Conservation (phyloP, 768 basidiomycete genomes). For the Phlebiopsis flavidoalba region DNA sequence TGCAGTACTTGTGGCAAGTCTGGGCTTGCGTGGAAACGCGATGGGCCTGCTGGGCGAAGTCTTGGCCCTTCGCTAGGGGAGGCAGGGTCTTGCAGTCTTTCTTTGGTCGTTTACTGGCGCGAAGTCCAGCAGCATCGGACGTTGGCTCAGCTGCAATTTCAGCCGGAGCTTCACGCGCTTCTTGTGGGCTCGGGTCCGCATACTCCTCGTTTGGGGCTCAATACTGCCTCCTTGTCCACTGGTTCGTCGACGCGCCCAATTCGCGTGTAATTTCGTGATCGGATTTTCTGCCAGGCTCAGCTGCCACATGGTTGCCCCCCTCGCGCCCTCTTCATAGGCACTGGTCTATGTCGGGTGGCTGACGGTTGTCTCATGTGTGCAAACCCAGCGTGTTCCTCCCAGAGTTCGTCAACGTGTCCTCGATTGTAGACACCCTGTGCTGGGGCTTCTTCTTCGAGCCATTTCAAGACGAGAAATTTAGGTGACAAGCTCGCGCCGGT, state of each 20-base stretch:
- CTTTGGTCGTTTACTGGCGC: slow-evolving; percentile 13
- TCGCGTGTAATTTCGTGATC: slow-evolving; percentile 12
- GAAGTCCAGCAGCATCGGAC: slow-evolving; percentile 16
- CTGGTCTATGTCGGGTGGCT: slow-evolving; percentile 19
- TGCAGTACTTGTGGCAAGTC: slow-evolving; percentile 36
- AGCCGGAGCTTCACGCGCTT: slow-evolving; percentile 6
- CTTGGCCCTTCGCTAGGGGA: slow-evolving; percentile 21
- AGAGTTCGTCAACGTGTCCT: slow-evolving; percentile 10
- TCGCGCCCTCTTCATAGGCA: slow-evolving; percentile 22
- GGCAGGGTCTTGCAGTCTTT: slow-evolving; percentile 11
- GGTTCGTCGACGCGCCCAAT: slow-evolving; percentile 12
- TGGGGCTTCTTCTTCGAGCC: slow-evolving; percentile 30
- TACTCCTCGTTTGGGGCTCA: slow-evolving; percentile 8
- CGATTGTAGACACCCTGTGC: slow-evolving; percentile 14
- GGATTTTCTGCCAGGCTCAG: slow-evolving; percentile 28
- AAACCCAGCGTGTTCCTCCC: slow-evolving; percentile 18
- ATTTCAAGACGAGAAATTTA: slow-evolving; percentile 22
- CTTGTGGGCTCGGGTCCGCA: not conserved
- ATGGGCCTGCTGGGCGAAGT: slow-evolving; percentile 18
- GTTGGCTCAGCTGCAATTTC: slow-evolving; percentile 17
- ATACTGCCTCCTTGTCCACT: slow-evolving; percentile 20
- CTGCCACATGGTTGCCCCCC: slow-evolving; percentile 34
- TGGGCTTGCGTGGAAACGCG: slow-evolving; percentile 38
- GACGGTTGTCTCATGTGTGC: slow-evolving; percentile 16
- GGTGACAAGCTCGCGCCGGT: too few relatives aligned